phyloP scores from a whole-genome alignment of 768 basidiomycete genomes.

The Tremella fuciformis region DNA sequence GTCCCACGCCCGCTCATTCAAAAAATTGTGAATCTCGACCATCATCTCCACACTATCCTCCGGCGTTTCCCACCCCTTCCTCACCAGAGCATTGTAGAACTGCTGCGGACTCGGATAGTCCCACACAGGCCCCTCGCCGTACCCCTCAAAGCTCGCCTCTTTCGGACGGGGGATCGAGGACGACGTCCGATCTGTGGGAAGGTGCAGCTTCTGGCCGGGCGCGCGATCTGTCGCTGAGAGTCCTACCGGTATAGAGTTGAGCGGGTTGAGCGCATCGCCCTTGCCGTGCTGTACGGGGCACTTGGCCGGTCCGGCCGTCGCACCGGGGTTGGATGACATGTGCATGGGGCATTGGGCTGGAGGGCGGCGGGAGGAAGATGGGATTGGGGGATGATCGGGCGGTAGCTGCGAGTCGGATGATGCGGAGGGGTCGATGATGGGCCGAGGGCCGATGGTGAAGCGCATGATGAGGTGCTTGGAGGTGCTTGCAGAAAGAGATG shows the following conservation, averaged over 20 bases:
- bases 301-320: constrained; percentile 38
- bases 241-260: constrained; percentile 79
- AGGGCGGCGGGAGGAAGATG: constrained; percentile 21
- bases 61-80: constrained; percentile 96
- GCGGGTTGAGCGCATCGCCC: constrained; percentile 59
- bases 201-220: constrained; percentile 59
- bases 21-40: constrained; percentile 96
- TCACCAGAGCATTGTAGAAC: constrained; percentile 92
- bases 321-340: constrained; percentile 6
- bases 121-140: constrained; percentile 57
- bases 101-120: constrained; percentile 97
- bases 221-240: constrained; percentile 60
- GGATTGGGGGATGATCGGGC: constrained; percentile 36
- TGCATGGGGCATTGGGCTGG: constrained; percentile 41
- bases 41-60: constrained; percentile 88
- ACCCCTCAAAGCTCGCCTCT: constrained; percentile 31
- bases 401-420: constrained; percentile 13
- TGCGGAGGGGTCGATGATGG: not conserved
- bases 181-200: constrained; percentile 70
- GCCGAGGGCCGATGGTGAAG: constrained; percentile 30
- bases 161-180: constrained; percentile 78
- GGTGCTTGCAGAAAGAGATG: too few relatives aligned
- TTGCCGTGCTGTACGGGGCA: constrained; percentile 53
- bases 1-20: constrained; percentile 95
- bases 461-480: constrained; percentile 14